phyloP scores from a whole-genome alignment of 78 protist genomes.

The Parvularia atlantis region DNA sequence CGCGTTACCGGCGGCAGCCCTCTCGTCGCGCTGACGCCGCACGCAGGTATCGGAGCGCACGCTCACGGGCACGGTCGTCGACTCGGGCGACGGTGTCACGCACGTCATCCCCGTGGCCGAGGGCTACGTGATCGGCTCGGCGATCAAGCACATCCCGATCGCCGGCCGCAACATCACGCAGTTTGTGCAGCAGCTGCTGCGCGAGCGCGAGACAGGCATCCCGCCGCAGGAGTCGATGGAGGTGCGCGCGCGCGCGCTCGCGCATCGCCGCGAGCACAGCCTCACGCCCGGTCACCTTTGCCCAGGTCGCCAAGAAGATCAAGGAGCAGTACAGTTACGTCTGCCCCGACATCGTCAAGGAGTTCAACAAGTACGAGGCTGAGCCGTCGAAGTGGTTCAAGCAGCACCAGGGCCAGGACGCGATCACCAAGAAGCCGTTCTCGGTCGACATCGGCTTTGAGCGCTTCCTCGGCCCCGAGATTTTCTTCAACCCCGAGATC shows the following conservation, averaged over 20 bases:
- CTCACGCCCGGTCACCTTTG: too few species aligned
- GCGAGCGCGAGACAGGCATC: conserved; percentile 85
- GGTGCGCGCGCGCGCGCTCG: conserved; percentile 7
- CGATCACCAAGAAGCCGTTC: conserved; percentile 58
- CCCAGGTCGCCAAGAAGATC: conserved; percentile 65
- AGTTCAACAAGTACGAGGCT: conserved; percentile 83
- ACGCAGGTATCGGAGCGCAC: conserved; percentile 25
- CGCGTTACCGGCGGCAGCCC: too few species aligned
- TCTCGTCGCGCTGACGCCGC: too few species aligned
- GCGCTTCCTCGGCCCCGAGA: conserved; percentile 98
- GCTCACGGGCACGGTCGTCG: conserved; percentile 96
- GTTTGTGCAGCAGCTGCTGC: conserved; percentile 86
- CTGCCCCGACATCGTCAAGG: conserved; percentile 88
- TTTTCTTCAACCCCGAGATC: conserved; percentile 99
- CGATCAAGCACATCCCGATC: conserved; percentile 93
- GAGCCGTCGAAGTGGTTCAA: conserved; percentile 76
- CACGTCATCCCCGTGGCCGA: conserved; percentile 99
- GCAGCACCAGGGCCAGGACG: conserved; percentile 6
- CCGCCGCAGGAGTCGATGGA: conserved; percentile 88
- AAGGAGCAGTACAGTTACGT: conserved; percentile 89
- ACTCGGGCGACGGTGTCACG: conserved; percentile 98
- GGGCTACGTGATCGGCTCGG: conserved; percentile 91
- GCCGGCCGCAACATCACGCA: conserved; percentile 96
- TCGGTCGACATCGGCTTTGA: conserved; percentile 94
- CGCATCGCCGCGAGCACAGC: background rate